Conservation (phyloP, 2,329 filamentous ascomycete genomes). For the Penicillium italicum region DNA sequence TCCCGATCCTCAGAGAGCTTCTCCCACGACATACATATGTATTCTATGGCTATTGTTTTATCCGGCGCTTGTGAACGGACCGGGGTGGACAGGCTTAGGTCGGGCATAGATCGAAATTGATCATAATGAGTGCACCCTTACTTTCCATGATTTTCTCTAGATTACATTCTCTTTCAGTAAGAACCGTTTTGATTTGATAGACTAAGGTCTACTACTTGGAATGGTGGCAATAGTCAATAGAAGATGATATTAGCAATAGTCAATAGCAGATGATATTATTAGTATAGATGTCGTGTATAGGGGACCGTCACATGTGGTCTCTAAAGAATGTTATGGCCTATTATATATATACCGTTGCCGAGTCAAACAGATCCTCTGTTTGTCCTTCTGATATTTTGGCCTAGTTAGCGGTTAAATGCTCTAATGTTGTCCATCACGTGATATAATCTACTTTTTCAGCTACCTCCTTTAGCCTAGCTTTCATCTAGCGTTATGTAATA, state of each 20-base stretch:
- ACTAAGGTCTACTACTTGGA: neutral
- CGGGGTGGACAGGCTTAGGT: constrained; percentile 10
- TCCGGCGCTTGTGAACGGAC: constrained; percentile 13
- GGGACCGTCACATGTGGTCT: too few relatives aligned
- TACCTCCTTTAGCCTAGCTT: neutral
- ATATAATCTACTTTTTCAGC: too few relatives aligned
- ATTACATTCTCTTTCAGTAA: neutral
- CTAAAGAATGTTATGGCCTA: too few relatives aligned
- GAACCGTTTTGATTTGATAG: neutral
- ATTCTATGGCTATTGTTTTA: constrained; percentile 23
- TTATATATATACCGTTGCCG: too few relatives aligned
- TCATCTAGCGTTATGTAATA: neutral
- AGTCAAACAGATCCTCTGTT: too few relatives aligned
- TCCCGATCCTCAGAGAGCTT: constrained; percentile 21
- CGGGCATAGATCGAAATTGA: constrained; percentile 13
- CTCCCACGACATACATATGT: constrained; percentile 17
- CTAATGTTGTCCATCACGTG: too few relatives aligned
- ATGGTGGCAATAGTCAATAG: neutral
- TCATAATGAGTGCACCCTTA: constrained; percentile 8
- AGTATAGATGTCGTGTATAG: too few relatives aligned
- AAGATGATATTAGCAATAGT: too few relatives aligned
- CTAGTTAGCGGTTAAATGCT: too few relatives aligned
- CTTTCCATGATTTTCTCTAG: neutral
- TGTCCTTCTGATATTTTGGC: too few relatives aligned
- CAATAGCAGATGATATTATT: too few relatives aligned